Conservation (phyloP, 2,329 filamentous ascomycete species). For the Xylogone sp. region DNA sequence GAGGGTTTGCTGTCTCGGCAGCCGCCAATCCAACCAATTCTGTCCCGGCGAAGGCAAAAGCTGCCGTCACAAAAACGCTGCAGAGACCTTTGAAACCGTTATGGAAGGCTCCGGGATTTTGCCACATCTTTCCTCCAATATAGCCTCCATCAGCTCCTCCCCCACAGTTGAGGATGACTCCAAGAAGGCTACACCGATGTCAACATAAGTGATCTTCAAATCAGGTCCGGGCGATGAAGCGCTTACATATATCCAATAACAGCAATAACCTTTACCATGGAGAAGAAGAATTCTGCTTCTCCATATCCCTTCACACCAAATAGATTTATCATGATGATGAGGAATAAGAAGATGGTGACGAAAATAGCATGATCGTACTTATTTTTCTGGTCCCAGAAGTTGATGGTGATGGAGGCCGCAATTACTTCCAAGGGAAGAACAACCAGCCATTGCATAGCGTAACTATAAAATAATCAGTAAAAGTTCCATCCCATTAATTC, state of each 20-base stretch:
- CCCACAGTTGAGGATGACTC: constrained; percentile 80
- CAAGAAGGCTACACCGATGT: constrained; percentile 60
- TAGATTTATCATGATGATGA: constrained; percentile 79
- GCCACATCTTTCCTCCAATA: constrained; percentile 77
- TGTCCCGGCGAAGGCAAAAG: constrained; percentile 73
- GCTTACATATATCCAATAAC: constrained; percentile 84
- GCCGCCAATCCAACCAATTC: constrained; percentile 74
- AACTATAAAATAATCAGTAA: constrained; percentile 42
- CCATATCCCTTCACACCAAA: constrained; percentile 87
- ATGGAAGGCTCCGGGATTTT: constrained; percentile 76
- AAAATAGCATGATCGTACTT: constrained; percentile 66
- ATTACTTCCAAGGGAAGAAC: constrained; percentile 83
- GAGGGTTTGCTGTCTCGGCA: constrained; percentile 74
- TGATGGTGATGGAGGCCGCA: constrained; percentile 77
- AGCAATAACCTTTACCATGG: constrained; percentile 79
- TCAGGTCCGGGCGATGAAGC: background rate
- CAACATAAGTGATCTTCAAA: constrained; percentile 8
- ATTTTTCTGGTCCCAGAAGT: constrained; percentile 64
- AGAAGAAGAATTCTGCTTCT: constrained; percentile 85
- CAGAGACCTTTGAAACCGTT: constrained; percentile 82
- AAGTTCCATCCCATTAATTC: background rate
- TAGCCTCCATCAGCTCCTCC: constrained; percentile 71
- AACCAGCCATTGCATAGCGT: constrained; percentile 83
- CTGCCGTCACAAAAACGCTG: constrained; percentile 71
- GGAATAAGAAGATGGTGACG: constrained; percentile 73